A percentile compares a stretch with the other conserved stretches of the same genome.
Conservation (phyloP, 139 green algal species). For the Closterium sp. region DNA sequence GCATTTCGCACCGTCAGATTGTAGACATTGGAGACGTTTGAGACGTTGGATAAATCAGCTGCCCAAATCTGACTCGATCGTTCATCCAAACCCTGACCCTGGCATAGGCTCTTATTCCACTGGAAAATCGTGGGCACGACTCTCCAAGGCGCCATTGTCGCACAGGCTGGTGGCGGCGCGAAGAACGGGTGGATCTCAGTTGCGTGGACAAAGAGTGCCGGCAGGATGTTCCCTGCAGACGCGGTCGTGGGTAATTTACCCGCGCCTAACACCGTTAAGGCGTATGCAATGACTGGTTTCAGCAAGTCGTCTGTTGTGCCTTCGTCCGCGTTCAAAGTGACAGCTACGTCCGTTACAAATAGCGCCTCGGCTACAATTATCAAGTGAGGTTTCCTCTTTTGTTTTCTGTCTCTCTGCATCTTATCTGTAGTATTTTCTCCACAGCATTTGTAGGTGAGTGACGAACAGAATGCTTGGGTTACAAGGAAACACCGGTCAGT, state of each 20-base stretch:
- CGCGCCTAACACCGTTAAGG: not conserved
- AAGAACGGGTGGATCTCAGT: not conserved
- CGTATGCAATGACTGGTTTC: not conserved
- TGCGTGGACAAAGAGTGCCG: not conserved
- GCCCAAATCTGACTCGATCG: too few relatives aligned
- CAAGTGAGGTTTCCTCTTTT: not conserved
- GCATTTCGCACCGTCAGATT: too few relatives aligned
- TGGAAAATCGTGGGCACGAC: not conserved
- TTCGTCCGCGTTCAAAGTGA: not conserved
- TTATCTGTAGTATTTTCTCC: too few relatives aligned
- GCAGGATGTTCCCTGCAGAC: not conserved
- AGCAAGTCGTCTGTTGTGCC: not conserved
- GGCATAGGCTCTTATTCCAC: not conserved
- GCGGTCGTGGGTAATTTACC: not conserved
- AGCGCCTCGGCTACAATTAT: not conserved
- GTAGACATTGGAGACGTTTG: too few relatives aligned
- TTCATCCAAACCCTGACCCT: not conserved
- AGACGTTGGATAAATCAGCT: too few relatives aligned
- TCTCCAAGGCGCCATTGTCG: not conserved
- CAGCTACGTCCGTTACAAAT: not conserved
- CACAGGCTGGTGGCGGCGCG: not conserved
- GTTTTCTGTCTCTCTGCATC: too few relatives aligned
- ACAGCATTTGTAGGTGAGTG: too few relatives aligned
- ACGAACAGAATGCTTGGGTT: too few relatives aligned
- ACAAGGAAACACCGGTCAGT: too few relatives aligned